Conservation (phyloP, 257 asterid species). For the Prunella vulgaris region DNA sequence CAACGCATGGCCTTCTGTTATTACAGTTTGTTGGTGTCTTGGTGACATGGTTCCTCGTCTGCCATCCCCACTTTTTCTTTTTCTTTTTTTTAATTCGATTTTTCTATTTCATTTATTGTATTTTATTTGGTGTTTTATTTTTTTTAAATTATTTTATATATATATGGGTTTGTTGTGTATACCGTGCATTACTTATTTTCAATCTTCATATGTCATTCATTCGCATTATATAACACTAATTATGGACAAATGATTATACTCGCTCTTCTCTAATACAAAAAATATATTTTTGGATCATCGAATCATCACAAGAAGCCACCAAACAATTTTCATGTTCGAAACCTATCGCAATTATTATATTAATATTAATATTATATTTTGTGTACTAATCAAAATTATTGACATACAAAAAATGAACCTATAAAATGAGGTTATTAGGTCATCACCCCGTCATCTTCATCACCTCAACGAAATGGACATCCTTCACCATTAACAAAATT, state of each 20-base stretch:
- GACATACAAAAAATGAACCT: neutral
- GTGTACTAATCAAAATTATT: neutral
- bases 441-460: conserved; percentile 4
- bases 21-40: conserved; percentile 6
- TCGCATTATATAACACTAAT: too few relatives aligned
- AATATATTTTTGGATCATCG: neutral
- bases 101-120: too few relatives aligned
- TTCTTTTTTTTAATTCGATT: neutral
- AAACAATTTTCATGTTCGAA: neutral
- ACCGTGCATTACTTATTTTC: too few relatives aligned
- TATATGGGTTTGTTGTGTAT: too few relatives aligned
- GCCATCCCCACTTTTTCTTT: neutral
- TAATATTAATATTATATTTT: neutral
- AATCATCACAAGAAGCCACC: conserved; percentile 9
- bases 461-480: conserved; percentile 33
- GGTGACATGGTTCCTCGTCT: conserved; percentile 5
- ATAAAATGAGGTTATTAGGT: neutral
- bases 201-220: too few relatives aligned
- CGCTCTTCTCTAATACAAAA: neutral
- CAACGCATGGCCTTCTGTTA: conserved; percentile 17
- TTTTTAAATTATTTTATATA: too few relatives aligned
- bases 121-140: too few relatives aligned
- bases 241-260: too few relatives aligned
- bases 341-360: neutral
- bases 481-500: conserved; percentile 8